These are phyloP conservation scores for Trametes coccinea DNA, from an alignment of 768 basidiomycete species.

Conservation along the genomic window DNA sequence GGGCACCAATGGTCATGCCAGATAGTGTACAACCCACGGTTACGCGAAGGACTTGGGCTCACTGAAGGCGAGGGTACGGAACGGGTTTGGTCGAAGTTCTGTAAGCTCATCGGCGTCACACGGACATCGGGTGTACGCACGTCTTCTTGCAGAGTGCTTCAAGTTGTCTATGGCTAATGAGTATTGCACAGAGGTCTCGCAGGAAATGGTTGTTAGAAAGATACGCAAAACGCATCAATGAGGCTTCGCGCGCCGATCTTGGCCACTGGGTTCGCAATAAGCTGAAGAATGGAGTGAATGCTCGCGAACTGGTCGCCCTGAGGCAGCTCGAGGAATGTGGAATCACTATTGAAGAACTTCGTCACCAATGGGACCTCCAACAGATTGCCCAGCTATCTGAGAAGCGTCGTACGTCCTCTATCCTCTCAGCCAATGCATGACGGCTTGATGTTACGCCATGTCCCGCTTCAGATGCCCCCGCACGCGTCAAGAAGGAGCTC, in stretches of 20 bases:
- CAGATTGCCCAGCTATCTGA: slow-evolving; percentile 33
- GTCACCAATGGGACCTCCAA: slow-evolving; percentile 38
- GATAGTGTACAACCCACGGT: slow-evolving; percentile 36
- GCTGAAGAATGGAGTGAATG: background rate
- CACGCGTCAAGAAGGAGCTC: slow-evolving; percentile 35
- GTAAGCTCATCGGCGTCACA: slow-evolving; percentile 36
- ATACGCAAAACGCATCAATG: slow-evolving; percentile 30
- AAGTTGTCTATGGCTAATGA: too few relatives aligned
- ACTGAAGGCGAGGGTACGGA: slow-evolving; percentile 40
- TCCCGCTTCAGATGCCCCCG: slow-evolving; percentile 2
- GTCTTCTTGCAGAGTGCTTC: too few relatives aligned
- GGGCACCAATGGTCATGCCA: slow-evolving; percentile 39
- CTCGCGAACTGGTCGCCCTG: slow-evolving; percentile 1
- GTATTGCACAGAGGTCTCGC: background rate
- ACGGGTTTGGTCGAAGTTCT: slow-evolving; percentile 31
- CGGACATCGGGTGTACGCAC: slow-evolving; percentile 35
- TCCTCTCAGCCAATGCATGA: background rate
- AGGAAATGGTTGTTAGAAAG: slow-evolving; percentile 38
- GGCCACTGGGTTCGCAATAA: too few relatives aligned
- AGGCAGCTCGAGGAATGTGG: slow-evolving; percentile 24
- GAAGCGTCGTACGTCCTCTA: slow-evolving; percentile 29
- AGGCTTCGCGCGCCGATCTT: slow-evolving; percentile 18
- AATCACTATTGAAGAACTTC: slow-evolving; percentile 24
- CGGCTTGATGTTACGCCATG: background rate
- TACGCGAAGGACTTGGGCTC: slow-evolving; percentile 33